Percentiles rank a stretch among this genome's conserved stretches.
phyloP scores from a whole-genome alignment of 2,329 filamentous ascomycete species.

The Calycina marina region DNA sequence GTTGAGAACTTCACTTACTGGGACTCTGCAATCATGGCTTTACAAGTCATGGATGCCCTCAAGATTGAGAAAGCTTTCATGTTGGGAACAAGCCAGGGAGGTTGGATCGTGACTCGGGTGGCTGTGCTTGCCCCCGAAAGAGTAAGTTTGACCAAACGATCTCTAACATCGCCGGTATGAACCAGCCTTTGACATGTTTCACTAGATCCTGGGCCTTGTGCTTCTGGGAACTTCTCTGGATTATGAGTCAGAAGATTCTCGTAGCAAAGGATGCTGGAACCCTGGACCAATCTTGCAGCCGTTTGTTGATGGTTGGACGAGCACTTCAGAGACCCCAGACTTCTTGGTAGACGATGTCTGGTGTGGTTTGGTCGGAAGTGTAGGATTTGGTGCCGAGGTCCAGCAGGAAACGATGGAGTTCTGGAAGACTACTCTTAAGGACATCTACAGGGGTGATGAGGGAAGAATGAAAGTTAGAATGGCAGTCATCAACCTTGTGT shows the following conservation, averaged over 20 bases:
- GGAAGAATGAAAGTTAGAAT: constrained; percentile 33
- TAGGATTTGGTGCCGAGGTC: constrained; percentile 31
- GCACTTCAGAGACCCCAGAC: constrained; percentile 26
- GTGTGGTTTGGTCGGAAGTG: constrained; percentile 29
- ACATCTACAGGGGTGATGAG: constrained; percentile 32
- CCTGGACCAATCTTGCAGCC: constrained; percentile 28
- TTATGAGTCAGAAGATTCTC: constrained; percentile 32
- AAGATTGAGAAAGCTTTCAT: constrained; percentile 32
- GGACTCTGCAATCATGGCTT: constrained; percentile 36
- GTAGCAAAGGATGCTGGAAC: constrained; percentile 34
- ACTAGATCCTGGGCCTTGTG: constrained; percentile 31
- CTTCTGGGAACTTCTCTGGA: constrained; percentile 37
- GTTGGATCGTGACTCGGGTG: constrained; percentile 34
- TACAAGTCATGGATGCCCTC: constrained; percentile 38
- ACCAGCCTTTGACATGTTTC: constrained; percentile 1
- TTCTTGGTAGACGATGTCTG: constrained; percentile 34
- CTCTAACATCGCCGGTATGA: too few species aligned
- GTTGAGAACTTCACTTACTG: constrained; percentile 38
- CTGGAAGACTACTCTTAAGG: constrained; percentile 31
- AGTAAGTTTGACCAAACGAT: constrained; percentile 26
- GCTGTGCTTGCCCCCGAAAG: constrained; percentile 33
- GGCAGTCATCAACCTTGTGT: constrained; percentile 29
- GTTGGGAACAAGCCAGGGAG: constrained; percentile 32
- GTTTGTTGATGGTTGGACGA: constrained; percentile 30
- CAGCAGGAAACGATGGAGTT: constrained; percentile 26